These are phyloP conservation scores for Cicer pinnatifidum DNA, from an alignment of 306 rosid genomes.

Conservation along the genomic window DNA sequence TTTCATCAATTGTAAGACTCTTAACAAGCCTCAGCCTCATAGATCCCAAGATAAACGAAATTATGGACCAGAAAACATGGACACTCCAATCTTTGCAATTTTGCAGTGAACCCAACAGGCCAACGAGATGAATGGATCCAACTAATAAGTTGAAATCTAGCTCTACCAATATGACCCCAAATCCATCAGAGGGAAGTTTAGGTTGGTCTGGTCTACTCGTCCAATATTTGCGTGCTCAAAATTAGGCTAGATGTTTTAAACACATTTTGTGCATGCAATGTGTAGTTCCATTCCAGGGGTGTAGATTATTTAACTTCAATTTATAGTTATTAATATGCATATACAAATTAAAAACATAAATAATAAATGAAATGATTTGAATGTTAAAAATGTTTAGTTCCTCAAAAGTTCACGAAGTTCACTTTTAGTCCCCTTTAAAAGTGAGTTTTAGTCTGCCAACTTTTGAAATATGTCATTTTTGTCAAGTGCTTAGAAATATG, in stretches of 20 bases:
- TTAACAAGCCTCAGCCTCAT: background rate
- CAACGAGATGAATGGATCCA: background rate
- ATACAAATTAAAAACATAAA: no score
- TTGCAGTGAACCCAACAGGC: background rate
- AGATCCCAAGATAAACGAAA: background rate
- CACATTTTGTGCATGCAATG: constrained; percentile 8
- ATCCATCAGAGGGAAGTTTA: background rate
- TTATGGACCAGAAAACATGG: background rate
- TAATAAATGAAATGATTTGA: no score
- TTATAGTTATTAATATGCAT: no score
- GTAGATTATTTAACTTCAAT: no score
- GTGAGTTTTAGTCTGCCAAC: no score
- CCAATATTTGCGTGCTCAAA: background rate
- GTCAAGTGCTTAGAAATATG: no score
- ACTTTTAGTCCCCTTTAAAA: no score
- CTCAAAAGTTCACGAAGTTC: no score
- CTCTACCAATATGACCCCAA: background rate
- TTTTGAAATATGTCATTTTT: no score
- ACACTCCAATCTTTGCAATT: background rate
- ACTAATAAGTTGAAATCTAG: constrained; percentile 1
- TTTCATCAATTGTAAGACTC: no score
- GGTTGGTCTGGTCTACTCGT: background rate
- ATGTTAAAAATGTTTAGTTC: no score
- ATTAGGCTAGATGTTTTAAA: background rate
- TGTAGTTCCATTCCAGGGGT: background rate